These are phyloP conservation scores for Capniomyces stellatus DNA, from an alignment of 371 early-diverging fungal genomes.

Conservation along the genomic window DNA sequence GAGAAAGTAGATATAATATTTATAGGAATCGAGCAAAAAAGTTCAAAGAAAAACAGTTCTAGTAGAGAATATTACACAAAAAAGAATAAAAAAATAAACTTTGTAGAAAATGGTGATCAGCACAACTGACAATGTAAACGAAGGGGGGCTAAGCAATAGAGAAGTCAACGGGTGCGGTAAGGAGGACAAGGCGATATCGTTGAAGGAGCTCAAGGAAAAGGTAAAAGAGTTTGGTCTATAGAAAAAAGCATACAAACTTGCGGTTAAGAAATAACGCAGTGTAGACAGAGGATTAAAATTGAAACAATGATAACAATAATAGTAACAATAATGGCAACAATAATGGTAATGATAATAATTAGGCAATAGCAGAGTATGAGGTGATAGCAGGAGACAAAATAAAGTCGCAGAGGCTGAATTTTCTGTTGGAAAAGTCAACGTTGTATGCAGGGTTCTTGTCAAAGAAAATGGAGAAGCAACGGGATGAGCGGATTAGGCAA, in stretches of 20 bases:
- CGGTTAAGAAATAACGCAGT: too few species aligned
- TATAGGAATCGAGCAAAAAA: too few species aligned
- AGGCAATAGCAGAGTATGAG: constrained; percentile 25
- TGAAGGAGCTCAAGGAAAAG: not conserved
- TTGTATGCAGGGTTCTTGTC: constrained; percentile 66
- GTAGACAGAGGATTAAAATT: too few species aligned
- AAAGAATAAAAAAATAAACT: too few species aligned
- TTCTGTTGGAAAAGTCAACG: constrained; percentile 62
- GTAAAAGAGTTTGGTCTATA: too few species aligned
- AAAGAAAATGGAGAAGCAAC: constrained; percentile 52
- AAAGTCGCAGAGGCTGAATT: constrained; percentile 54
- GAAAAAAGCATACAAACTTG: too few species aligned
- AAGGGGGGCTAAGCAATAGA: too few species aligned
- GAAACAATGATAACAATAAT: too few species aligned
- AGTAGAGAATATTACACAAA: too few species aligned
- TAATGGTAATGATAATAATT: constrained; percentile 17
- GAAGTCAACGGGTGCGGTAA: not conserved
- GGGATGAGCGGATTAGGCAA: constrained; percentile 35
- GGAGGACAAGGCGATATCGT: not conserved
- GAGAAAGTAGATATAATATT: too few species aligned
- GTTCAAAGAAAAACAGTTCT: too few species aligned
- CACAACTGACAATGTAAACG: not conserved
- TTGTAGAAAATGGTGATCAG: not conserved
- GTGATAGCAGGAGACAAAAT: constrained; percentile 32
- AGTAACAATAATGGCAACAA: too few species aligned